Percentiles rank a stretch among this genome's conserved stretches.
Evolutionary conservation across 2,329 filamentous ascomycete species (phyloP).

Genomic region (Nemania sp.): DNA sequence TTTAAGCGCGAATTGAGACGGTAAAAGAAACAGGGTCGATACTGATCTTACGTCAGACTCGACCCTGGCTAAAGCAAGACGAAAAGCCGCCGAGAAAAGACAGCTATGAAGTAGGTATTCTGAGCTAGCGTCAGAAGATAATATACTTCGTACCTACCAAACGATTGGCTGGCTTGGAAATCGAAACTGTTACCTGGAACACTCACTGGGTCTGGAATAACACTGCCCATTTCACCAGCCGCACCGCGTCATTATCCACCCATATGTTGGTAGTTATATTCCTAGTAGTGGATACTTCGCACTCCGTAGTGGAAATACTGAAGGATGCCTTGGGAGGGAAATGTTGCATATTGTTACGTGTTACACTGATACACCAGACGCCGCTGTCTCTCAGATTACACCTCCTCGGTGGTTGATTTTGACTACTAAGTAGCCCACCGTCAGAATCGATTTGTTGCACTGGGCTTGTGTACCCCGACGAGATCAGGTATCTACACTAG

Average conservation of each 20-base stretch:
- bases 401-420: not conserved
- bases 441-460: slow-evolving; percentile 20
- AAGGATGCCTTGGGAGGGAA: too few relatives aligned
- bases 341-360: not conserved
- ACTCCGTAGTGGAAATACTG: too few relatives aligned
- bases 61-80: not conserved
- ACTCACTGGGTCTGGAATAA: not conserved
- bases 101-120: not conserved
- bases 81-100: not conserved
- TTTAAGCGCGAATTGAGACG: too few relatives aligned
- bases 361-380: not conserved
- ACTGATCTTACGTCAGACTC: slow-evolving; percentile 19
- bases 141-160: too few relatives aligned
- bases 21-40: too few relatives aligned
- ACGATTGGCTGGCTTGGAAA: not conserved
- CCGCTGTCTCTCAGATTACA: too few relatives aligned
- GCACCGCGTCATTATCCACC: slow-evolving; percentile 2
- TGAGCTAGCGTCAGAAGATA: not conserved
- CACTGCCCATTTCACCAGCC: slow-evolving; percentile 14
- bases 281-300: too few relatives aligned
- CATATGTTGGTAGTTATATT: not conserved
- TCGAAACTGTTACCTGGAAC: not conserved
- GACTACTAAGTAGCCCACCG: slow-evolving; percentile 16
- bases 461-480: slow-evolving; percentile 4
- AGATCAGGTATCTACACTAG: too few relatives aligned